Evolutionary conservation across 2,329 filamentous ascomycete species (phyloP), one percentile per base, ranked within the genome.

Genomic region (Seiridium cupressi): DNA sequence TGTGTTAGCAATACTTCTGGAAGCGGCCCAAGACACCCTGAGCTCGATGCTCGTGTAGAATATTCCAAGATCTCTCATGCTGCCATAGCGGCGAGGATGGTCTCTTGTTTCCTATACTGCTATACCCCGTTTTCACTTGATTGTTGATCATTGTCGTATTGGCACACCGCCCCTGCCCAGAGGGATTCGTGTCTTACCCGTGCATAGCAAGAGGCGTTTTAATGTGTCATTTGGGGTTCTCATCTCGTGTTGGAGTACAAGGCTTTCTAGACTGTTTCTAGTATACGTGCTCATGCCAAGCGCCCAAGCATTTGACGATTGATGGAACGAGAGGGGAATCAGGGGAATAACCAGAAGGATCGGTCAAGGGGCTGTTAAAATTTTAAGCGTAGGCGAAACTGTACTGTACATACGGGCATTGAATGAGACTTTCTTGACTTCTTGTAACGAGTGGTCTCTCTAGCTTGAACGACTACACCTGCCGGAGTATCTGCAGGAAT

Each of bases 1-100:
- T 51, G 11, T 31, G 42, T 62, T 65, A 88, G 86, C 86, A 89
- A 87, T 89, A 89, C 69, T 89, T 86, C 72, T 89, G 86, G 86
- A 89, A 89, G 77, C 79, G 81, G 56, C 86, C 86, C 10, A 79
- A 79, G 66, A 88, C 84, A 11, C 85, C 85, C 54, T 88, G 67
- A 76, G 31, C 31, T 49, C 11, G 44, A 40, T 10, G 18, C 9
- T 42, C 35, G 47, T 18, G 18, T 40, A 18, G 13, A 36, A 35
- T 11, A n/a, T 38, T 5, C 18, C 18, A 35, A 35, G 10, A 9
- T 53, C 34, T 51, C 6, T 35, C 32, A 32, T 26, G 18, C 18
- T 26, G 18, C 18, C 18, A 11, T 53, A 8, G n/a, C 36, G 9
- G 35, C 18, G 32, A 38, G n/a, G 7, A n/a, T 40, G 40, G 8